Evolutionary conservation across 1,284 basidiomycete genomes (phyloP).

Genomic region (Cutaneotrichosporon daszewskae): DNA sequence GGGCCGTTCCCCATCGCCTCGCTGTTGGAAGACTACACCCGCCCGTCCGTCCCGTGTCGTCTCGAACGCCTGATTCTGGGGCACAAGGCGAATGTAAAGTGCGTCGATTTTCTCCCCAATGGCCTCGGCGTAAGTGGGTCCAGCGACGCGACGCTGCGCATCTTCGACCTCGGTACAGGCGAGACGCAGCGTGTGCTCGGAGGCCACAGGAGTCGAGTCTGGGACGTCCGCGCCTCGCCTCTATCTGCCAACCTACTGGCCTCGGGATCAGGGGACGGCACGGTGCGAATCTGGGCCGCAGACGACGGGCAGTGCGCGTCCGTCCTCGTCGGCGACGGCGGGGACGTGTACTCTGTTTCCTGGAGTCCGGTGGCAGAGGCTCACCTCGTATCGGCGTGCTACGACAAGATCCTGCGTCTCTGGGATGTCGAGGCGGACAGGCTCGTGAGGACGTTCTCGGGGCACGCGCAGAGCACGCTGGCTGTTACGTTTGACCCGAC

Average conservation of each 20-base stretch:
- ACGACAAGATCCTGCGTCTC: slow-evolving; percentile 50
- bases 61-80: slow-evolving; percentile 35
- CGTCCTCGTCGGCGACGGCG: slow-evolving; percentile 38
- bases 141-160: slow-evolving; percentile 42
- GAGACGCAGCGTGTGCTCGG: slow-evolving; percentile 23
- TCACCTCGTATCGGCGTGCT: slow-evolving; percentile 48
- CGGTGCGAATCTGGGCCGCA: slow-evolving; percentile 49
- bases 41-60: slow-evolving; percentile 29
- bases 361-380: slow-evolving; percentile 46
- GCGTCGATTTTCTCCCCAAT: slow-evolving; percentile 47
- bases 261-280: slow-evolving; percentile 49
- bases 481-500: slow-evolving; percentile 49
- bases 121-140: slow-evolving; percentile 48
- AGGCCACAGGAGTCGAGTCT: slow-evolving; percentile 49
- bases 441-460: slow-evolving; percentile 51
- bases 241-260: slow-evolving; percentile 32
- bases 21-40: slow-evolving; percentile 40
- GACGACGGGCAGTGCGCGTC: slow-evolving; percentile 20
- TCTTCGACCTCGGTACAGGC: slow-evolving; percentile 31
- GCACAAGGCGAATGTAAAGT: slow-evolving; percentile 50
- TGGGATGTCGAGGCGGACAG: slow-evolving; percentile 49
- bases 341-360: slow-evolving; percentile 50
- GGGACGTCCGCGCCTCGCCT: slow-evolving; percentile 43
- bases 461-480: slow-evolving; percentile 49
- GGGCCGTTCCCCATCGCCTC: slow-evolving; percentile 22